Conservation (phyloP, 345 rosid genomes). For the Eucalyptus polyanthemos region DNA sequence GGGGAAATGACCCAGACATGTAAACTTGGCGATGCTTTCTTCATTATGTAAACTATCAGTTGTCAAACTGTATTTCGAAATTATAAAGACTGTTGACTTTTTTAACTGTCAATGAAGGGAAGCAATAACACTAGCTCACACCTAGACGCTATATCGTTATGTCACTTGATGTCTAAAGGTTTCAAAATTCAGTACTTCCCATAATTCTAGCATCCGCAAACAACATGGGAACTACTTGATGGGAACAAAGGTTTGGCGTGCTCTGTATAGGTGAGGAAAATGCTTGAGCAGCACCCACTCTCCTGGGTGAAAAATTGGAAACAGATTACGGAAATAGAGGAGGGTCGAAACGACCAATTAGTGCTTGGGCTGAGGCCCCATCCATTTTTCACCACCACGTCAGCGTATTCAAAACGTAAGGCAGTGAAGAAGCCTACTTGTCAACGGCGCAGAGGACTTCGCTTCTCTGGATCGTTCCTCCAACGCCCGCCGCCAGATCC, state of each 20-base stretch:
- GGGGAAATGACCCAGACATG: neutral
- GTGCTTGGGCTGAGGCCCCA: neutral
- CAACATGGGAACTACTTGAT: neutral
- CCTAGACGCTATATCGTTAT: neutral
- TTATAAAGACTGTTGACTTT: neutral
- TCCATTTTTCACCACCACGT: neutral
- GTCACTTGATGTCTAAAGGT: neutral
- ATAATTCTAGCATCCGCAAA: neutral
- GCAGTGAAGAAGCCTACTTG: slow-evolving; percentile 9
- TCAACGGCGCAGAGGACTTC: slow-evolving; percentile 84
- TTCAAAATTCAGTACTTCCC: neutral
- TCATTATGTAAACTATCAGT: neutral
- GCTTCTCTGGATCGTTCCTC: slow-evolving; percentile 70
- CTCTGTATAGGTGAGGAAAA: neutral
- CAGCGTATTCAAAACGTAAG: neutral
- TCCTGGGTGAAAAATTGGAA: neutral
- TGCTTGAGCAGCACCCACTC: neutral
- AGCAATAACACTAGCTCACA: neutral
- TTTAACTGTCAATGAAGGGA: neutral
- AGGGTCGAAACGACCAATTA: neutral
- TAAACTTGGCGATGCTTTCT: neutral
- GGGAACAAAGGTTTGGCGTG: neutral
- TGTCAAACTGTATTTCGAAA: neutral
- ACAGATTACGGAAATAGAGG: neutral
- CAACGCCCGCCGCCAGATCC: slow-evolving; percentile 87